These are phyloP conservation scores for Leccinum sublutescens DNA, from an alignment of 768 basidiomycete species.

Conservation along the genomic window DNA sequence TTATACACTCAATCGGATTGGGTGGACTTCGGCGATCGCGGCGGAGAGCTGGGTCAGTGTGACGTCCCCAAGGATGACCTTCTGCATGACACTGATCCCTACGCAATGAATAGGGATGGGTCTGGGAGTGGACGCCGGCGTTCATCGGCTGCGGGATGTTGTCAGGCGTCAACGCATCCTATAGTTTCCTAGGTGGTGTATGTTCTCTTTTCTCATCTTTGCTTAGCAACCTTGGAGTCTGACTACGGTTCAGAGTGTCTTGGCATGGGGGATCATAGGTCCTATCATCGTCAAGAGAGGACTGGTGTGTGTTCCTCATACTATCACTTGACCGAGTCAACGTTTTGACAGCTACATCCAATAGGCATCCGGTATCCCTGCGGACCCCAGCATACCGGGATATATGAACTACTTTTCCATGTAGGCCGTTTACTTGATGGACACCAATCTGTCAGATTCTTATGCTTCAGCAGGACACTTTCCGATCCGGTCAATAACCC, in stretches of 20 bases:
- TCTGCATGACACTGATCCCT: neutral
- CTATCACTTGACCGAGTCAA: neutral
- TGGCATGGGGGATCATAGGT: constrained; percentile 63
- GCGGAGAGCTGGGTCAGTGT: constrained; percentile 3
- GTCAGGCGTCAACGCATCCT: constrained; percentile 54
- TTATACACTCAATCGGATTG: neutral
- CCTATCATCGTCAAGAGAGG: constrained; percentile 44
- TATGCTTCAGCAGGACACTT: neutral
- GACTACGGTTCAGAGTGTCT: constrained; percentile 38
- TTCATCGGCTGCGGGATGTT: constrained; percentile 63
- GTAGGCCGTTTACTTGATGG: neutral
- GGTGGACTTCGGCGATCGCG: neutral
- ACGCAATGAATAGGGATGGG: constrained; percentile 14
- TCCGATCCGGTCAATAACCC: neutral
- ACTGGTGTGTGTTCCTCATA: neutral
- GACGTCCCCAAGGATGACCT: neutral
- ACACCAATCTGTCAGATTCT: neutral
- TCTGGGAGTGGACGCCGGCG: constrained; percentile 43
- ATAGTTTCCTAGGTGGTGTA: constrained; percentile 49
- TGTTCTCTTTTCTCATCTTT: constrained; percentile 14
- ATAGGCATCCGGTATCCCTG: neutral
- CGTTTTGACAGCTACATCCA: neutral
- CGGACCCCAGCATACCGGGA: neutral
- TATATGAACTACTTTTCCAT: neutral
- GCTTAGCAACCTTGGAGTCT: neutral